Evolutionary conservation across 1,284 basidiomycete species (phyloP), one percentile per base, ranked within the genome.

Genomic region (Boletellus dicymbophilus): DNA sequence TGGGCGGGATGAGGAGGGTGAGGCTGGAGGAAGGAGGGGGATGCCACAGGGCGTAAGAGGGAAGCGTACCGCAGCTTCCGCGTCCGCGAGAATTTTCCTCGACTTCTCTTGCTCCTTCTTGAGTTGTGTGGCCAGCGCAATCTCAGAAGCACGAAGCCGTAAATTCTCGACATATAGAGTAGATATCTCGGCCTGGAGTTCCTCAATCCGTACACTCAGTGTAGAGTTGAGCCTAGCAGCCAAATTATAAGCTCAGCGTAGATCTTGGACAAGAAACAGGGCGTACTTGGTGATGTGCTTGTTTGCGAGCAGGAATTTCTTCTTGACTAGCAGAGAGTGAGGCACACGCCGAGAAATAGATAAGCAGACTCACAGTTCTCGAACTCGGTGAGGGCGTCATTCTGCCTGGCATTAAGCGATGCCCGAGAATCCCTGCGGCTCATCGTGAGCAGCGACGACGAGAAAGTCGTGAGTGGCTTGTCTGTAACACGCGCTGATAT

Each of bases 231-330:
- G 80, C 66, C 88, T 91, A 57, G n/a, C 37, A 52, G 46, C 21
- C 28, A 36, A 42, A 48, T 40, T 45, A 53, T 31, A 48, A 22
- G 30, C 40, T 57, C 52, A 52, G 52, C n/a, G 39, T 37, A 21
- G 48, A 18, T 36, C 48, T 38, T 51, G 22, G 37, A 33, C 15
- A 41, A 23, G 49, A 38, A 48, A 44, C 25, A 1, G 31, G 33
- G 65, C 76, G 23, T 58, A 90, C 88, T 91, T 92, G 25, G 90
- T 90, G 62, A 92, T 92, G 70, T 91, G 89, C 70, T 90, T 92
- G 73, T 92, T 92, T 51, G 88, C 88, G 49, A 90, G 83, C 22
- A 92, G 77, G 61, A 91, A 92, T 72, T 90, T 91, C 83, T 89
- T 90, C 82, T 91, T 92, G 76, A 91, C 89, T 92, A 66, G 48